Base-by-base conservation (phyloP, 192 early-diverging fungal genomes). In the Gigaspora rosea region DNA sequence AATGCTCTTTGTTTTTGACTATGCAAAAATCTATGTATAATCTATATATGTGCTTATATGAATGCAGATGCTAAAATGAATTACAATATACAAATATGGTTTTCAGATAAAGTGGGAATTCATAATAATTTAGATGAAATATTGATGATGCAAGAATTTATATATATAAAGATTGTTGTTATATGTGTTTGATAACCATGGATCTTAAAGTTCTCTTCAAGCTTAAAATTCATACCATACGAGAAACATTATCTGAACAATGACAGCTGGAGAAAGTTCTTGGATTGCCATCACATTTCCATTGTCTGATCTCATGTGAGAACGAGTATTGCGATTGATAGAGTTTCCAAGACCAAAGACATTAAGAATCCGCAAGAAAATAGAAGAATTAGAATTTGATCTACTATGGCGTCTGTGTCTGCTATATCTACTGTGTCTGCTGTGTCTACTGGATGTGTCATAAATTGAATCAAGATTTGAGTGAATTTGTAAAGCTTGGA, bases 271-370 rank as follows among this genome's bases (percentile, higher is more conserved):
- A 41, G 73, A 61, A n/a, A 75, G 27, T 49, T 75, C 73, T 64
- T 75, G 73, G 32, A 75, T 64, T 2, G 47, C 58, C 15, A 75
- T 64, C 15, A 64, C 27, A 64, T 75, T 54, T n/a, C 62, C 49
- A n/a, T 47, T 47, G 27, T n/a, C 20, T 9, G 71, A 51, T 48
- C 71, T 11, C 18, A 48, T 33, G n/a, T 11, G 71, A 11, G 52
- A 35, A n/a, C 41, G 22, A 57, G 13, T 8, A 15, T 46, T 33
- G 2, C n/a, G 27, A 27, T 13, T 0, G 9, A 8, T 20, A 5
- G 71, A 57, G 36, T 27, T 47, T 15, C 70, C 71, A 58, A 57
- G 56, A 10, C 71, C 71, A 57, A 54, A 72, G 11, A 32, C n/a
- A 20, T 58, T 51, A 13, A 72, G 35, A 36, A 72, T 18, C 8